Conservation (phyloP, 2,329 filamentous ascomycete species). For the Alternaria sp. region DNA sequence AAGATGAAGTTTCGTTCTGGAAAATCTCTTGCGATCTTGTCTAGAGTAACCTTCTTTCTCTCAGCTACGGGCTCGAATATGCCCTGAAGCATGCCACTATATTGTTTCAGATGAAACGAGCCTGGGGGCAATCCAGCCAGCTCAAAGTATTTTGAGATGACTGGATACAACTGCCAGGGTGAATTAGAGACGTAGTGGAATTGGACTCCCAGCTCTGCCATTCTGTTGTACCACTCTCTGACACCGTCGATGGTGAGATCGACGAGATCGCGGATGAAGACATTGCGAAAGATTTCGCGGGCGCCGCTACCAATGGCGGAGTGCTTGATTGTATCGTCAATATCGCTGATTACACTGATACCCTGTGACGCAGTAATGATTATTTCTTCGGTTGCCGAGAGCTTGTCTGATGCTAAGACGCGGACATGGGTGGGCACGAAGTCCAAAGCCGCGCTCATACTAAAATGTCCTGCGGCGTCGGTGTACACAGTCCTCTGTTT, state of each 20-base stretch:
- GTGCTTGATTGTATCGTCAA: conserved; percentile 96
- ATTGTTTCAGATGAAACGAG: conserved; percentile 94
- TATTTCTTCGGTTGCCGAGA: conserved; percentile 83
- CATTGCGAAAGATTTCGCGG: conserved; percentile 94
- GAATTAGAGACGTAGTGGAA: conserved; percentile 99
- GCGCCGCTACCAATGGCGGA: conserved; percentile 89
- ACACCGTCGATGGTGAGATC: conserved; percentile 89
- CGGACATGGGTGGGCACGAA: conserved; percentile 91
- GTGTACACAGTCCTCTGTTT: conserved; percentile 86
- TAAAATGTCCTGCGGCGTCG: conserved; percentile 89
- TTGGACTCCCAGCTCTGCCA: conserved; percentile 81
- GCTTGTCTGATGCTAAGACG: conserved; percentile 82
- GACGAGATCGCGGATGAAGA: conserved; percentile 84
- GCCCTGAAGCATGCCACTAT: conserved; percentile 94
- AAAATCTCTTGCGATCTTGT: conserved; percentile 87
- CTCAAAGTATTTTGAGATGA: conserved; percentile 85
- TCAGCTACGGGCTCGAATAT: conserved; percentile 98
- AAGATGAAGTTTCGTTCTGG: conserved; percentile 88
- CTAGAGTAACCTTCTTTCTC: conserved; percentile 86
- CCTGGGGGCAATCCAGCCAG: conserved; percentile 81
- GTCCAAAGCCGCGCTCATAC: conserved; percentile 78
- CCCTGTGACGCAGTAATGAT: conserved; percentile 78
- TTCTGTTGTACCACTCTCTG: conserved; percentile 82
- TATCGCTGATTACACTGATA: conserved; percentile 93
- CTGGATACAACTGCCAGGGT: conserved; percentile 95